Base-by-base conservation (phyloP, 768 basidiomycete species). In the Antrodiella citrinella region DNA sequence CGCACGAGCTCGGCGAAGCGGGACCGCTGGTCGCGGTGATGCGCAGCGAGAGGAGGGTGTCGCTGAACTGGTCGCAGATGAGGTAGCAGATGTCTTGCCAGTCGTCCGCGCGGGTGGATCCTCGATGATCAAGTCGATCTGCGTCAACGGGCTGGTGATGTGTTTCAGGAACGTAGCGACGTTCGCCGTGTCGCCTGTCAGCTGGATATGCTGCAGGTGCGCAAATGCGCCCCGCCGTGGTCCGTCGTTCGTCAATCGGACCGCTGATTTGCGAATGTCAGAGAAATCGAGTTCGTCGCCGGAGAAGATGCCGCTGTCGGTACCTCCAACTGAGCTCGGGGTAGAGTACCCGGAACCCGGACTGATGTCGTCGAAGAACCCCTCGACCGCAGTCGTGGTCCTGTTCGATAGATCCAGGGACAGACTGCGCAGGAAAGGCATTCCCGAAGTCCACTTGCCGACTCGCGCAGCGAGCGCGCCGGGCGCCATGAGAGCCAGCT, bases 1-100 rank as follows among this genome's bases (percentile, higher is more conserved):
- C 89, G 82, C 45, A 86, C 79, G 43, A 94, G 76, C 54, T 93
- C 89, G 3, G 77, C 75, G 71, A 89, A 94, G 49, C 87, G 79
- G n/a, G 80, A 80, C 83, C 76, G 15, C 84, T 80, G 0, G 80
- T 81, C 4, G 86, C 83, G 20, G 73, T 67, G 54, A 89, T 73
- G 49, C 76, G 75, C 53, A 89, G 64, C 9, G 77, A 74, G 58
- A 79, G 75, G 47, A 90, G 68, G 12, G 79, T 75, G 43, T 72
- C 63, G 12, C 75, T 72, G 57, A 87, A 86, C 56, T 74, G 69
- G 54, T 85, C 79, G 56, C 75, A 80, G 47, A 89, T 72, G 59
- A 84, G 60, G 43, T 66, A 67, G 39, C 79, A 84, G 18, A 89
- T 71, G 54, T 87, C 80, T 53, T 78, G 80, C 87, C 87, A 90